These are phyloP conservation scores for Paraurostyla sp. DNA, from an alignment of 73 alveolate species.

Conservation along the genomic window DNA sequence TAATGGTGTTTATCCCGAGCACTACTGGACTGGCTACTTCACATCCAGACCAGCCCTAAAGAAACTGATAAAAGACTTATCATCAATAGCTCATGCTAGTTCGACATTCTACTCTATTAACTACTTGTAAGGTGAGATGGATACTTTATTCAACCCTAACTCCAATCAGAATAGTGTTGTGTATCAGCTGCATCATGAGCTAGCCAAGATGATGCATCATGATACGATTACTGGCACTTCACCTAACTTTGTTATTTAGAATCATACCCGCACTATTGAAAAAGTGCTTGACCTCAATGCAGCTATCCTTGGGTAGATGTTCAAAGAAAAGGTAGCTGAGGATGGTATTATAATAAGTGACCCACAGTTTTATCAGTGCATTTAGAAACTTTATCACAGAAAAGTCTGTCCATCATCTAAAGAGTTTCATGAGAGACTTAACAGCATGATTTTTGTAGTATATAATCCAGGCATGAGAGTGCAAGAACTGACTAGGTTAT, in stretches of 20 bases:
- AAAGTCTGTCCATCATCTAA: neutral
- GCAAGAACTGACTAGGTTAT: neutral
- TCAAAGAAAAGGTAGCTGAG: neutral
- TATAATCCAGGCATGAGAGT: neutral
- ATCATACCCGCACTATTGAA: too few relatives aligned
- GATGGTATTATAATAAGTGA: neutral
- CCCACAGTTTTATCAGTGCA: neutral
- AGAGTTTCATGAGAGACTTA: too few relatives aligned
- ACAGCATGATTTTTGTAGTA: neutral
- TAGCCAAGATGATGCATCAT: constrained; percentile 82
- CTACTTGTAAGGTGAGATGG: neutral
- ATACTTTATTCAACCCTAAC: too few relatives aligned
- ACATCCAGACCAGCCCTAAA: constrained; percentile 81
- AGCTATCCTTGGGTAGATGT: neutral
- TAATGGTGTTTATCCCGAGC: neutral
- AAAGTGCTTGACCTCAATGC: too few relatives aligned
- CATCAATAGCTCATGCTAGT: neutral
- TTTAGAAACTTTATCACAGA: neutral
- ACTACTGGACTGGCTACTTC: constrained; percentile 88
- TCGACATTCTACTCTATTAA: neutral
- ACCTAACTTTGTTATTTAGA: neutral
- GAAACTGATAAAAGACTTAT: neutral
- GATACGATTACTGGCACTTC: constrained; percentile 92
- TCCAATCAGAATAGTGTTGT: too few relatives aligned
- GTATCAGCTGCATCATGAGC: too few relatives aligned